These are phyloP conservation scores for Hippophae gyantsensis DNA, from an alignment of 306 rosid species.

Conservation along the genomic window DNA sequence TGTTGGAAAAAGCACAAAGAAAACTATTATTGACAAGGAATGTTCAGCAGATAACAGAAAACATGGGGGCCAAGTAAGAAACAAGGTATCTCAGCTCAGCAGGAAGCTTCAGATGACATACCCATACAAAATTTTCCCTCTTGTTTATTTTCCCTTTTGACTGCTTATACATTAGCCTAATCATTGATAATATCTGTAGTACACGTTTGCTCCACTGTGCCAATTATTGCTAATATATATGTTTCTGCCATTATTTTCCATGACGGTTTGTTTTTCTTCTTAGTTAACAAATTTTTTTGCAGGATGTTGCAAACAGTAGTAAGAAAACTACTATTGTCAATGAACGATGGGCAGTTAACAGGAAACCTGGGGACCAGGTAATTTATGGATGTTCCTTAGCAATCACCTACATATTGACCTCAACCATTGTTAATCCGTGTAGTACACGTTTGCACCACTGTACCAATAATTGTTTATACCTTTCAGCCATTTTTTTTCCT, in stretches of 20 bases:
- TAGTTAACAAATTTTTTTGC: slow-evolving; percentile 21
- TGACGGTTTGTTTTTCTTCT: slow-evolving; percentile 1
- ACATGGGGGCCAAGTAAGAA: slow-evolving; percentile 20
- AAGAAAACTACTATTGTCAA: slow-evolving; percentile 33
- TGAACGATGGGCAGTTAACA: slow-evolving; percentile 26
- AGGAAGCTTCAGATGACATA: neutral
- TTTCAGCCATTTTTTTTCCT: slow-evolving; percentile 1
- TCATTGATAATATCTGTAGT: neutral
- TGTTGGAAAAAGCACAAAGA: slow-evolving; percentile 34
- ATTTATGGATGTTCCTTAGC: too few relatives aligned
- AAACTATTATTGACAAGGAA: slow-evolving; percentile 34
- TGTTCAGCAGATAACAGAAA: slow-evolving; percentile 28
- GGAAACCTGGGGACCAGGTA: slow-evolving; percentile 35
- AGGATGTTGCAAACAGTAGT: slow-evolving; percentile 49
- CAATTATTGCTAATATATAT: neutral
- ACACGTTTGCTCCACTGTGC: neutral
- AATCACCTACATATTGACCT: neutral
- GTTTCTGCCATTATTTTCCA: neutral
- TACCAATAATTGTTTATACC: neutral
- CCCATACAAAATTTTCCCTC: neutral
- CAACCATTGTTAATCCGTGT: neutral
- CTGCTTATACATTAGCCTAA: neutral
- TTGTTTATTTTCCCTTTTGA: neutral
- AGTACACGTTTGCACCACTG: neutral
- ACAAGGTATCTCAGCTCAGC: neutral